Base-by-base conservation (phyloP, 2,329 filamentous ascomycete species). In the Penicillium fuscoglaucum region DNA sequence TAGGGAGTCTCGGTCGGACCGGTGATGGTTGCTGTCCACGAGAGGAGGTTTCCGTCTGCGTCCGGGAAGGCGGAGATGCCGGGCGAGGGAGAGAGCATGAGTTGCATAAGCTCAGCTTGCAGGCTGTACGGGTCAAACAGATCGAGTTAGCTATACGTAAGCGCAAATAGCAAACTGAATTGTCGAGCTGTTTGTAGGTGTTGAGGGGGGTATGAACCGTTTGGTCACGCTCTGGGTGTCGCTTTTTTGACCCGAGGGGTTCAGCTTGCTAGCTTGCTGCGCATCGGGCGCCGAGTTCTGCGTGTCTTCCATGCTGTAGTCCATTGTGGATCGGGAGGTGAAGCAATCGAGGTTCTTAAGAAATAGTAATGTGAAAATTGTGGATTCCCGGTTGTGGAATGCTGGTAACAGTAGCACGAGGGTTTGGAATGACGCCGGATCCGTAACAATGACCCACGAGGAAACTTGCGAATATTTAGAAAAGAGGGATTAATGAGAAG, bases 61-160 rank as follows among this genome's bases (percentile, higher is more conserved):
- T 91, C 89, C 29, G 95, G 95, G 76, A 99, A 99, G 63, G 96
- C 96, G 56, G 93, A 96, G 71, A 98, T 88, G 66, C 95, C 95
- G 15, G 93, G 91, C 0, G 93, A 93, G 1, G 93, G 89, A 43
- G 93, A 93, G 69, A 92, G 93, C 95, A 99, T 98, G 68, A 99
- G 87, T 76, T 95, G 89, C 93, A 99, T 98, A 67, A 99, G 84
- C 79, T 99, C 95, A 49, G 93, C 96, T 79, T 99, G 95, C 57
- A 99, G 84, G 70, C 95, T 98, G 72, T 33, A 61, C 21, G 19
- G 26, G 40, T 13, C 39, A 48, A 26, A 40, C 31, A 37, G 7
- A 43, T 40, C 15, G 1, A 29, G 49, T 61, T 26, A 61, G 53
- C 15, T 37, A 51, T 29, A 28, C 21, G 43, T 13, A 2, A n/a